Percentiles rank a stretch among this genome's conserved stretches.
These are phyloP conservation scores for Periconia sp. DNA, from an alignment of 2,329 filamentous ascomycete species.

Conservation along the genomic window DNA sequence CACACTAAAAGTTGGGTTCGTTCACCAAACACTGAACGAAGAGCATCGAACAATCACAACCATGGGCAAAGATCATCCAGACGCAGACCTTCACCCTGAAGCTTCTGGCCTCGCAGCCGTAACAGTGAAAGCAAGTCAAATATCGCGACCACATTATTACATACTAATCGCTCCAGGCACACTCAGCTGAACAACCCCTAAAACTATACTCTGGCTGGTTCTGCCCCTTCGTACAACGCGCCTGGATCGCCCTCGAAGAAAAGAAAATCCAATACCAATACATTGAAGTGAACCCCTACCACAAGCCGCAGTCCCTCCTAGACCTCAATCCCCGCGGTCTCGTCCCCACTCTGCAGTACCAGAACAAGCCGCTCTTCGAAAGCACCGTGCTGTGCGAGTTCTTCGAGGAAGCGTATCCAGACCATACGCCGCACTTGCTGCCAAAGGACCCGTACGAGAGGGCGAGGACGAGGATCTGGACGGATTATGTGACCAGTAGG, in stretches of 20 bases:
- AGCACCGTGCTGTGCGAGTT: slow-evolving; percentile 77
- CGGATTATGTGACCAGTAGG: slow-evolving; percentile 70
- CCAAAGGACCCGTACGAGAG: slow-evolving; percentile 68
- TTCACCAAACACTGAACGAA: neutral
- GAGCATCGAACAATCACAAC: slow-evolving; percentile 2
- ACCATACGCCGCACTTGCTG: slow-evolving; percentile 59
- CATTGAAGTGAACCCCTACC: slow-evolving; percentile 72
- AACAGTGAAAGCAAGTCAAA: slow-evolving; percentile 33
- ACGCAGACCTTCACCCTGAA: slow-evolving; percentile 42
- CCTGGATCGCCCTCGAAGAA: slow-evolving; percentile 75
- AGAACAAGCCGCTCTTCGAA: slow-evolving; percentile 70
- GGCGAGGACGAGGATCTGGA: slow-evolving; percentile 73
- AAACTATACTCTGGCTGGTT: slow-evolving; percentile 80
- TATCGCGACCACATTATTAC: neutral
- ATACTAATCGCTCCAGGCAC: slow-evolving; percentile 25
- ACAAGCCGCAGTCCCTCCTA: slow-evolving; percentile 72
- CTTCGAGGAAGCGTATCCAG: slow-evolving; percentile 72
- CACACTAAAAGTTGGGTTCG: neutral
- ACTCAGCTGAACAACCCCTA: slow-evolving; percentile 53
- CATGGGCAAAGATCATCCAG: slow-evolving; percentile 43
- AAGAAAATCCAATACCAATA: slow-evolving; percentile 78
- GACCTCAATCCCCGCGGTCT: slow-evolving; percentile 76
- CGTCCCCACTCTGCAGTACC: slow-evolving; percentile 70
- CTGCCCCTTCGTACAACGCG: slow-evolving; percentile 71
- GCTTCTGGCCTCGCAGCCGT: slow-evolving; percentile 39